Conservation (phyloP, 1,139 yeast species). For the Candida dubliniensis region DNA sequence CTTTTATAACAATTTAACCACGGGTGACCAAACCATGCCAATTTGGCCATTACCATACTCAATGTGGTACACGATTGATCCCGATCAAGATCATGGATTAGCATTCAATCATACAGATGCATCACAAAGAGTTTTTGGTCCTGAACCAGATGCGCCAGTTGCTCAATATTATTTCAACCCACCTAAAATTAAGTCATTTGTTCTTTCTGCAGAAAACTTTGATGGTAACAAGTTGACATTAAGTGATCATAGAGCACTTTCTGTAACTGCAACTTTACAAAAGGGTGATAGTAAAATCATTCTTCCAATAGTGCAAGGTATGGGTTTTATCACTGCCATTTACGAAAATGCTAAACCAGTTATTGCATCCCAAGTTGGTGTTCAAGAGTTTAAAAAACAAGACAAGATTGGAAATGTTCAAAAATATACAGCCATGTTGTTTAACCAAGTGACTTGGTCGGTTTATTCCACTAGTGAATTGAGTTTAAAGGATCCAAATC, state of each 20-base stretch:
- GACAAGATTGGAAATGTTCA: conserved; percentile 9
- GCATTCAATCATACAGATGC: conserved; percentile 48
- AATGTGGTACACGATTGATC: conserved; percentile 44
- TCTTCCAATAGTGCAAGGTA: conserved; percentile 52
- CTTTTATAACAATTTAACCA: conserved; percentile 42
- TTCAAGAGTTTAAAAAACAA: conserved; percentile 33
- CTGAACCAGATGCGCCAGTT: conserved; percentile 35
- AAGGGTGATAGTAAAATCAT: conserved; percentile 22
- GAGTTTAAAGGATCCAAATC: conserved; percentile 50
- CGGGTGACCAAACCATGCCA: conserved; percentile 48
- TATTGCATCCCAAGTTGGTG: conserved; percentile 63
- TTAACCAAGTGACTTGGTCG: conserved; percentile 45
- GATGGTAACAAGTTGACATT: conserved; percentile 23
- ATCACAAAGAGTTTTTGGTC: conserved; percentile 44
- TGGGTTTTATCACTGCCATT: conserved; percentile 69
- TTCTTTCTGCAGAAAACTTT: conserved; percentile 35
- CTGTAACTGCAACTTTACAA: conserved; percentile 29
- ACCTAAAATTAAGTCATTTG: conserved; percentile 45
- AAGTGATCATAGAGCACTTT: conserved; percentile 33
- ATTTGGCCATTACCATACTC: conserved; percentile 51
- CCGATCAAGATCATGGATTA: conserved; percentile 38
- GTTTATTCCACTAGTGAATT: conserved; percentile 40
- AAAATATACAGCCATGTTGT: conserved; percentile 36
- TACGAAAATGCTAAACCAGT: conserved; percentile 56
- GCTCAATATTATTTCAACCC: conserved; percentile 49